These are phyloP conservation scores for Aspergillus brasiliensis DNA, from an alignment of 2,329 filamentous ascomycete species.

Conservation along the genomic window DNA sequence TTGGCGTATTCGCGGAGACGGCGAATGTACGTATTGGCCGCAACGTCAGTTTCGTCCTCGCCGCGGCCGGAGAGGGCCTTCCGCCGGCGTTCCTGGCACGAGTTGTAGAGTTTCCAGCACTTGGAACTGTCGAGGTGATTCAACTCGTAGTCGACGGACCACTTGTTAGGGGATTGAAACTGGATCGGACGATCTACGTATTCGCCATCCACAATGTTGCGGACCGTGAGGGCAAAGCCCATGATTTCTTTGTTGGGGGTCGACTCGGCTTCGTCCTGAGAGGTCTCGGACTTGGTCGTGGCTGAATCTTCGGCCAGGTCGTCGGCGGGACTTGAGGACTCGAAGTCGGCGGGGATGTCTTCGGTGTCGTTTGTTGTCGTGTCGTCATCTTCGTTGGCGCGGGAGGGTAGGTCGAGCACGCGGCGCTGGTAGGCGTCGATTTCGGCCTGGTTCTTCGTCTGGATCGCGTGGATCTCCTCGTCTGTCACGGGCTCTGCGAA, in stretches of 20 bases:
- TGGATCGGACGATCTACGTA: slow-evolving; percentile 63
- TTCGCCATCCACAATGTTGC: slow-evolving; percentile 70
- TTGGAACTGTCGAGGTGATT: slow-evolving; percentile 57
- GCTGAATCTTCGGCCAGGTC: not conserved
- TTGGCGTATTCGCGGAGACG: slow-evolving; percentile 48
- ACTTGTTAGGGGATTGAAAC: slow-evolving; percentile 53
- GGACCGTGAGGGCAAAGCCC: slow-evolving; percentile 71
- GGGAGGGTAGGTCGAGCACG: slow-evolving; percentile 38
- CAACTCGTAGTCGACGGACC: slow-evolving; percentile 79
- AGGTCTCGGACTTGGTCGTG: not conserved
- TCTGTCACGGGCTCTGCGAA: slow-evolving; percentile 83
- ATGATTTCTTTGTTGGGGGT: slow-evolving; percentile 50
- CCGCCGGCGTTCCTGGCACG: slow-evolving; percentile 59
- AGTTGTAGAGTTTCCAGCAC: slow-evolving; percentile 57
- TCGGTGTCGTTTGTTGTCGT: not conserved
- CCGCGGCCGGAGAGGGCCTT: slow-evolving; percentile 42
- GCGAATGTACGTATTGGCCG: slow-evolving; percentile 48
- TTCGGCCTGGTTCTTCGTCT: slow-evolving; percentile 64
- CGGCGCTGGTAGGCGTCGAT: slow-evolving; percentile 68
- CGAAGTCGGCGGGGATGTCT: not conserved
- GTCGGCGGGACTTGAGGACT: not conserved
- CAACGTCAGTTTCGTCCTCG: slow-evolving; percentile 47
- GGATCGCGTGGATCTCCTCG: slow-evolving; percentile 71
- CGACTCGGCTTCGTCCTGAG: not conserved
- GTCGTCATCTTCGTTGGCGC: slow-evolving; percentile 16